phyloP scores from a whole-genome alignment of 805 yeast species.

The Candida yuanshanica region DNA sequence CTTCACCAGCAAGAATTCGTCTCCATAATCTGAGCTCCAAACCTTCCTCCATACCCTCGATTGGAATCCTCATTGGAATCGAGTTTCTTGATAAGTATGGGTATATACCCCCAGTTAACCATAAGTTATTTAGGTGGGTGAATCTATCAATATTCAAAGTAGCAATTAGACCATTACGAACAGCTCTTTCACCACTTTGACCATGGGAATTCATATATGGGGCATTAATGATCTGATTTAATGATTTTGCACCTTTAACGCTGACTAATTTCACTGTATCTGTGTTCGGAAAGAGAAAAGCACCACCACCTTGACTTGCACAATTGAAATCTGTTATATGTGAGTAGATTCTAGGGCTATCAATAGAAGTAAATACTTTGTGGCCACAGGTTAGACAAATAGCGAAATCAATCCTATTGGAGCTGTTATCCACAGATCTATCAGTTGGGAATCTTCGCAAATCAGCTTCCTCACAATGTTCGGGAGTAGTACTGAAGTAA shows the following conservation, averaged over 20 bases:
- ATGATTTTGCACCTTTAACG: conserved; percentile 19
- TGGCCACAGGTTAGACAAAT: conserved; percentile 43
- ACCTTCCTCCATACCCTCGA: conserved; percentile 1
- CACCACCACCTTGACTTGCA: conserved; percentile 25
- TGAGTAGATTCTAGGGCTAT: conserved; percentile 27
- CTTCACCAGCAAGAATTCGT: conserved; percentile 13
- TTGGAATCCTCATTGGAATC: conserved; percentile 1
- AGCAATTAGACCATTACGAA: conserved; percentile 51
- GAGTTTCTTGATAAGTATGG: conserved; percentile 36
- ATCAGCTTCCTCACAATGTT: conserved; percentile 1
- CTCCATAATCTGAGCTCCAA: conserved; percentile 12
- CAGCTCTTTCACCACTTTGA: conserved; percentile 55
- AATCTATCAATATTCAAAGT: conserved; percentile 48
- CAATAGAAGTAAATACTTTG: conserved; percentile 29
- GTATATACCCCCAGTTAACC: conserved; percentile 56
- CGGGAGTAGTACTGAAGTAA: conserved; percentile 31
- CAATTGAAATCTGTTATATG: conserved; percentile 23
- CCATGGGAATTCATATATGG: conserved; percentile 76
- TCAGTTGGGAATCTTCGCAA: conserved; percentile 10
- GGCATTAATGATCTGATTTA: conserved; percentile 42
- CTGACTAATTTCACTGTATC: conserved; percentile 26
- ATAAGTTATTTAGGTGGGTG: conserved; percentile 48
- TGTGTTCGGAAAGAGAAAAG: conserved; percentile 31
- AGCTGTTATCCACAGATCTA: conserved; percentile 3
- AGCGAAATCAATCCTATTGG: conserved; percentile 34